Evolutionary conservation across 2,329 filamentous ascomycete genomes (phyloP).

Genomic region (Trichoderma aggressivum): DNA sequence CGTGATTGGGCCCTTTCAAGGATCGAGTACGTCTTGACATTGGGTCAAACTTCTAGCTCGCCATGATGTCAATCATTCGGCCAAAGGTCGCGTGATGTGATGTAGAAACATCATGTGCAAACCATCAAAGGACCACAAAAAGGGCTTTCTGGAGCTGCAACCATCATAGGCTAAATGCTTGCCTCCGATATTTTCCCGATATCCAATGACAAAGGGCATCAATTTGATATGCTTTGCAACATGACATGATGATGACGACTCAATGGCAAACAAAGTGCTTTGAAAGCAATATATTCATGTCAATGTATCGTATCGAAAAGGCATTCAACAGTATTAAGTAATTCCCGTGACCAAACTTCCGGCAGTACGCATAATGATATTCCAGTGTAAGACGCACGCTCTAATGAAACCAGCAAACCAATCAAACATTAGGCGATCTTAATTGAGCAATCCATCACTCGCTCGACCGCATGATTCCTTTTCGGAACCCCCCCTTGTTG

Average conservation of each 20-base stretch:
- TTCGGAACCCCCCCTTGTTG: background rate
- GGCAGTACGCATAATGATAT: conserved; percentile 6
- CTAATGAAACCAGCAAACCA: background rate
- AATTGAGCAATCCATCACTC: background rate
- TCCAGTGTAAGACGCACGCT: conserved; percentile 8
- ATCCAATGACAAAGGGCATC: background rate
- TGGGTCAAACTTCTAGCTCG: background rate
- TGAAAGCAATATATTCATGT: background rate
- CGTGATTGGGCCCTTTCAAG: background rate
- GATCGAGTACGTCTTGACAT: background rate
- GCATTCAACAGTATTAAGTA: conserved; percentile 15
- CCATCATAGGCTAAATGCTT: conserved; percentile 3
- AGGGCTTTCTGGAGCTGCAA: background rate
- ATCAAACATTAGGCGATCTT: conserved; percentile 6
- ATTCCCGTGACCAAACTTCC: background rate
- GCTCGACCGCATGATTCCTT: background rate
- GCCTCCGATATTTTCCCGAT: background rate
- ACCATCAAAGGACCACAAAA: background rate
- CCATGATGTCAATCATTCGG: background rate
- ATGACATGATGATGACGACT: background rate
- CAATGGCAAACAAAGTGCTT: background rate
- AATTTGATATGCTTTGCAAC: background rate
- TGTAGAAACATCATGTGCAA: background rate
- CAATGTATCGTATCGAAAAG: conserved; percentile 13
- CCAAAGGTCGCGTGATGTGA: background rate